Evolutionary conservation across 164 flowering plant species (phyloP), one percentile per base, ranked within the genome.

Genomic region (Tetracentron sinense): DNA sequence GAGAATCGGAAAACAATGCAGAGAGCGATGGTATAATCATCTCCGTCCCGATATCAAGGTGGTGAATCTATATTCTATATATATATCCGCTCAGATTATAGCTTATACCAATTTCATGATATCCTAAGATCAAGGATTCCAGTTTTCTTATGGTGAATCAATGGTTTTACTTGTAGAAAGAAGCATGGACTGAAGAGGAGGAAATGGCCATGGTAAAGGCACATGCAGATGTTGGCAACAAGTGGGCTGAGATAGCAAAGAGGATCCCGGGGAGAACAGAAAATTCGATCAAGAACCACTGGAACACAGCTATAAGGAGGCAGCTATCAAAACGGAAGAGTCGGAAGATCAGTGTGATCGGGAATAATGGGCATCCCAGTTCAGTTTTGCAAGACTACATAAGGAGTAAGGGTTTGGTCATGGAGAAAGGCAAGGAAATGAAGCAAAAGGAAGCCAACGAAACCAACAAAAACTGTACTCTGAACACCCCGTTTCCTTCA

Each of bases 21-120:
- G 88, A 47, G 88, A 82, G 70, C 69, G 88, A 65, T 84, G 88
- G 88, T 72, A 77, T 54, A 81, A 81, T 58, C 84, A 82, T 72
- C 53, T 84, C 19, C 61, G 77, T 28, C 88, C 84, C 0, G 72
- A 82, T 33, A 77, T 84, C 61, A 84, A 66, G 83, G 85, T 77
- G 22, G 47, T 19, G 6, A 33, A 33, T 33, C 8, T 33, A 33
- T 33, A n/a, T 19, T n/a, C 51, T 12, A 16, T 31, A 7, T 30
- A 7, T 31, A 5, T 46, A 31, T 49, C 54, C 49, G 27, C 15
- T 19, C 51, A 20, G 31, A 33, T 29, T 29, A 31, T 17, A n/a
- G 46, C 21, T 53, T 22, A 14, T 21, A 4, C 4, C 23, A 64
- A 27, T 29, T 38, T 53, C 60, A 55, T 64, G 60, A 12, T 48